Evolutionary conservation across 495 filamentous ascomycete genomes (phyloP), one percentile per base, ranked within the genome.

Genomic region (Glarea lozoyensis): DNA sequence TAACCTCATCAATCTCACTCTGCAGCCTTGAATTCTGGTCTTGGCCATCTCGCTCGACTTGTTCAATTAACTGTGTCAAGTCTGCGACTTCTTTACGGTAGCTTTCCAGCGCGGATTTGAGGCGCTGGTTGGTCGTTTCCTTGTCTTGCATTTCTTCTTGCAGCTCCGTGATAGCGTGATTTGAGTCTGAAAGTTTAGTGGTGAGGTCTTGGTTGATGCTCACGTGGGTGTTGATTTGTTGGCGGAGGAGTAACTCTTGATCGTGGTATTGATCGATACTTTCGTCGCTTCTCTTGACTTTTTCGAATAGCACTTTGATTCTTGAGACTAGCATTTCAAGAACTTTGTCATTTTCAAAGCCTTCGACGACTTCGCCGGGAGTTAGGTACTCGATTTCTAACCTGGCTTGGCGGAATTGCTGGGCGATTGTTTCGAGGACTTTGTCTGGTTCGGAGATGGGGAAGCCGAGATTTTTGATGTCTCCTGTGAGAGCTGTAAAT

Each of bases 341-440:
- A 0, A 75, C 55, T 33, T 67, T 61, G 4, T 33, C 45, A 24
- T 55, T 59, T 31, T 61, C 58, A 66, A 57, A 19, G 55, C 66
- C 40, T 50, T 45, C 29, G 52, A 67, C 46, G 11, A 63, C 44
- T 52, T 86, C 82, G 3, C 81, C 82, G 0, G 82, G 83, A 0
- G 78, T 66, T 2, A 80, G 60, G 50, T 76, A 74, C 48, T 86
- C 83, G 4, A 86, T 66, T 19, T 80, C 72, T 1, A 86, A 63
- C 3, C 81, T 73, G 2, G 82, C 80, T n/a, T 69, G 50, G n/a
- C 81, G 75, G 58, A 86, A 78, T 17, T 66, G 59, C 12, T 53
- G 25, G 13, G 63, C 63, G 16, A 86, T 69, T 1, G 71, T 63
- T 0, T 59, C 35, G 5, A 86, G 50, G 18, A 72, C 66, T n/a